Evolutionary conservation across 2,329 filamentous ascomycete genomes (phyloP), one percentile per base, ranked within the genome.

Genomic region (Paecilomyces variotii): DNA sequence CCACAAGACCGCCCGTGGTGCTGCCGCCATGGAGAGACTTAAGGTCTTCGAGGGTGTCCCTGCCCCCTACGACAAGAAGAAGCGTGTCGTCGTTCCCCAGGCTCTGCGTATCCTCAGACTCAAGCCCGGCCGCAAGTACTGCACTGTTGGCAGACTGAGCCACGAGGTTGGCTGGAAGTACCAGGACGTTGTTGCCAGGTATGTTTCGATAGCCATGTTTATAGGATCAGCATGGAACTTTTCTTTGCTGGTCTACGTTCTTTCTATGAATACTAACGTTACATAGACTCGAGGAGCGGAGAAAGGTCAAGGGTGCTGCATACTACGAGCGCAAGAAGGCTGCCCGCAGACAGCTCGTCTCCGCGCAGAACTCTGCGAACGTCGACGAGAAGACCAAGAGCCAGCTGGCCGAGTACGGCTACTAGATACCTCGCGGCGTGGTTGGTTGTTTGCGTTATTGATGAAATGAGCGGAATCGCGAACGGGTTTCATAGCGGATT

Each of bases 291-390:
- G 94, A 99, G 87, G 94, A 99, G 87, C 87, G 93, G 82, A 90
- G 94, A 85, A 99, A 99, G 87, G 93, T 95, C 80, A 99, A 97
- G 91, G 89, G 91, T 76, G 87, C 89, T 72, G 94, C 94, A 79
- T 99, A 97, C 89, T 97, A 97, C 87, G 92, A 96, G 86, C 91
- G 92, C 87, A 99, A 97, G 94, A 96, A 95, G 91, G 86, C 91
- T 70, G 89, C 89, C 72, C 86, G 88, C 78, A 90, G 89, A 85
- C 90, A 95, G 84, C 82, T 97, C 72, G 84, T 87, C 71, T 90
- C 96, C 78, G 92, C 93, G 72, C 89, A 96, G 88, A 93, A 93
- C 88, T 89, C 83, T 79, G 90, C 91, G 70, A 87, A 85, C 78
- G 86, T 93, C 79, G 88, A 93, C 82, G 82, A 84, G 77, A 91